A percentile compares a stretch with the other conserved stretches of the same genome.
Conservation (phyloP, 805 yeast genomes). For the Lipomyces japonicus region DNA sequence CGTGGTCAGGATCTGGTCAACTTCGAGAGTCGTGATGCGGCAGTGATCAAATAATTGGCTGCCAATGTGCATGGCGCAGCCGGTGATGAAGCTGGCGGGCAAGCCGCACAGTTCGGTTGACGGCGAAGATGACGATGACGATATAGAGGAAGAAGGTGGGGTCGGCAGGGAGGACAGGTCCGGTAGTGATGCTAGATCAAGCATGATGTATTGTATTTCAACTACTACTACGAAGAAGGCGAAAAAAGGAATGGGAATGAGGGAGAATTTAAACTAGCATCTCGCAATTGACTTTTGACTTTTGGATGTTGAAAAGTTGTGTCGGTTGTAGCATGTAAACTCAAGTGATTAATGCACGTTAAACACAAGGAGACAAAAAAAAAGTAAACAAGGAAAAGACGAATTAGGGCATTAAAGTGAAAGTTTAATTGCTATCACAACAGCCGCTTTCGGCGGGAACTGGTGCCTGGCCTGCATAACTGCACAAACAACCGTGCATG, state of each 20-base stretch:
- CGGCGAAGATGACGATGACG: background rate
- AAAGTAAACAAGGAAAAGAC: background rate
- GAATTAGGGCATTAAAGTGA: background rate
- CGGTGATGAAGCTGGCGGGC: background rate
- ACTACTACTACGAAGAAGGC: too few relatives aligned
- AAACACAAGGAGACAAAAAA: too few relatives aligned
- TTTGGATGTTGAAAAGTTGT: too few relatives aligned
- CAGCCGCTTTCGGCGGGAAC: too few relatives aligned
- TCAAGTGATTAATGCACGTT: too few relatives aligned
- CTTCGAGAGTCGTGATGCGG: constrained; percentile 1
- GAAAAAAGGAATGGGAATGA: too few relatives aligned
- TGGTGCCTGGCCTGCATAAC: background rate
- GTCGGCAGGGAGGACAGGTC: background rate
- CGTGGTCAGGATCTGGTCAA: too few relatives aligned
- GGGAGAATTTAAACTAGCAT: too few relatives aligned
- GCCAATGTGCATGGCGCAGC: constrained; percentile 6
- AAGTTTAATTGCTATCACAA: background rate
- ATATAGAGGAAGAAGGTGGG: background rate
- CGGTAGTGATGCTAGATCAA: background rate
- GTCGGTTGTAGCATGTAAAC: too few relatives aligned
- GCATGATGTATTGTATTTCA: background rate
- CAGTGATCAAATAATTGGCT: background rate
- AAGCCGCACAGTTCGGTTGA: background rate
- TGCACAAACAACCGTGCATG: background rate
- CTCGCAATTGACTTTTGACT: too few relatives aligned